Conservation (phyloP, 2,329 filamentous ascomycete species). For the Thelonectria blattea region DNA sequence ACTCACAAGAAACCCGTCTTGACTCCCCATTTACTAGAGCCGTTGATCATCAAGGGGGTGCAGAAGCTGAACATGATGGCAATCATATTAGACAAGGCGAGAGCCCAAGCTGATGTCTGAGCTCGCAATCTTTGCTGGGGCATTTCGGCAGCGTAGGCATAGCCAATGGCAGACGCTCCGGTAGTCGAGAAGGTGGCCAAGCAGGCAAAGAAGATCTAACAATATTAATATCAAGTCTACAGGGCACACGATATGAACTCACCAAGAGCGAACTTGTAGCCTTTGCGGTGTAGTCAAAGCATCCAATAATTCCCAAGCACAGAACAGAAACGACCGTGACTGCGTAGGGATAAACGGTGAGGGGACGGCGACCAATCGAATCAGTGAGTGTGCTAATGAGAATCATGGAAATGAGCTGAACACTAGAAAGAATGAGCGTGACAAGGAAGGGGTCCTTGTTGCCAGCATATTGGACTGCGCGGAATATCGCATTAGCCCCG, state of each 20-base stretch:
- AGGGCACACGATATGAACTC: background rate
- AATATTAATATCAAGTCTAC: background rate
- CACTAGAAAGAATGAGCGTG: constrained; percentile 16
- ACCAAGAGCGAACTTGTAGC: constrained; percentile 23
- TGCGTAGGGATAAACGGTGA: constrained; percentile 20
- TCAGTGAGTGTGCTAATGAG: constrained; percentile 20
- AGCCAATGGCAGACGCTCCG: constrained; percentile 22
- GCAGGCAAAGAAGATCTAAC: constrained; percentile 24
- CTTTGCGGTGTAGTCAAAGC: constrained; percentile 25
- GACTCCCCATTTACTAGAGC: constrained; percentile 47
- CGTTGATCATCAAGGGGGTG: constrained; percentile 53
- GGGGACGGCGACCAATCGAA: constrained; percentile 18
- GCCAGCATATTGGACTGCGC: constrained; percentile 23
- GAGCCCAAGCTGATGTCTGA: constrained; percentile 19
- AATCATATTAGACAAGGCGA: constrained; percentile 48
- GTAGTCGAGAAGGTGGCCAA: constrained; percentile 24
- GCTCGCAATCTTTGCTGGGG: constrained; percentile 22
- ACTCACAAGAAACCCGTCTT: constrained; percentile 51
- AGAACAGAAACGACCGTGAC: constrained; percentile 22
- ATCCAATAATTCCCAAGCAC: constrained; percentile 24
- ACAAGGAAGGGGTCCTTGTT: constrained; percentile 27
- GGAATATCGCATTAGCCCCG: background rate
- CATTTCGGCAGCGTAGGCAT: constrained; percentile 23
- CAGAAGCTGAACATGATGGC: constrained; percentile 53
- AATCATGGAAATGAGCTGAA: constrained; percentile 25